Conservation (phyloP, 176 grass and related monocot species). For the Cenchrus fungigraminus region DNA sequence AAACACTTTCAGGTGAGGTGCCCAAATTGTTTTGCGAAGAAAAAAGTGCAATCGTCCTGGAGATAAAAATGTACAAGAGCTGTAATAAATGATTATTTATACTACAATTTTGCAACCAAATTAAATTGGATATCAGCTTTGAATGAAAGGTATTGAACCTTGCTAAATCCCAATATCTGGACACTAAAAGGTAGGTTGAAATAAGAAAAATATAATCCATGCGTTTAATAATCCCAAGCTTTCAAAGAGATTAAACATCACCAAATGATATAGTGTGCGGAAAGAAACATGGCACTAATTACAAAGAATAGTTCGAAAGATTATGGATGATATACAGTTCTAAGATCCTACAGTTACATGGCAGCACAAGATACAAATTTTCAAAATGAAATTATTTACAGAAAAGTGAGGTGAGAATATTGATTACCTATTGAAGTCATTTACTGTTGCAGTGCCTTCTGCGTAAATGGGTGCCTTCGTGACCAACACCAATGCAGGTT, state of each 20-base stretch:
- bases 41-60: background rate
- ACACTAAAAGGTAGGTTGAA: constrained; percentile 15
- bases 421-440: constrained; percentile 65
- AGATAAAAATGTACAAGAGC: background rate
- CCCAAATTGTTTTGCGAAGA: background rate
- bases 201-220: constrained; percentile 1
- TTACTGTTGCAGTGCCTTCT: constrained; percentile 50
- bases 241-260: constrained; percentile 13
- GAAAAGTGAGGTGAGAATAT: constrained; percentile 35
- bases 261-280: background rate
- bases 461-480: constrained; percentile 73
- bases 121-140: background rate
- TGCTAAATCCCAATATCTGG: background rate
- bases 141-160: background rate
- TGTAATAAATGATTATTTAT: background rate
- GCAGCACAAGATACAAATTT: constrained; percentile 5
- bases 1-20: background rate
- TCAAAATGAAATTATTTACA: background rate
- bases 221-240: constrained; percentile 15
- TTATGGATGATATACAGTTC: constrained; percentile 18
- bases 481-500: constrained; percentile 80
- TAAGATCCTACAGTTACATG: constrained; percentile 24
- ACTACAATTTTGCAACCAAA: background rate
- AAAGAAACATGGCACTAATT: background rate
- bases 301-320: background rate